Base-by-base conservation (phyloP, 2,329 filamentous ascomycete species). In the Aspergillus pseudoviridinutans region DNA sequence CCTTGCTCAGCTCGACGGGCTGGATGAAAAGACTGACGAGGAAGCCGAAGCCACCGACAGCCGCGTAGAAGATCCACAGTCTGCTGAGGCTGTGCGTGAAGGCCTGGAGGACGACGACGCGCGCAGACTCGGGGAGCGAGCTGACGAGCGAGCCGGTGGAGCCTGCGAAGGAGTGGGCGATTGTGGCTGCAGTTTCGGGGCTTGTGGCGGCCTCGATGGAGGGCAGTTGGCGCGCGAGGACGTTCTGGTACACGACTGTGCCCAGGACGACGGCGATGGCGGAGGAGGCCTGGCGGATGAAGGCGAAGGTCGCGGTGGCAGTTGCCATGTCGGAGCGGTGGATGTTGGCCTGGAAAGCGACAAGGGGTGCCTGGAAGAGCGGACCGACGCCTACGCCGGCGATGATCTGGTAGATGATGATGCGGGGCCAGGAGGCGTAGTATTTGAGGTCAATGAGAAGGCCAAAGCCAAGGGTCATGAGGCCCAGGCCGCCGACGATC, bases 381-480 rank as follows among this genome's bases (percentile, higher is more conserved):
- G 84, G 82, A 0, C 86, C 86, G 5, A 85, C 79, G 25, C 86
- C 86, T 4, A 84, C 66, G n/a, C 85, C 85, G 4, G 78, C 79
- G 32, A 88, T 75, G 50, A 88, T 72, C 69, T 87, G 84, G 65
- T 79, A 88, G 46, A 78, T 73, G 64, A 80, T 73, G 58, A 80
- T 76, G 27, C 76, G 76, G 27, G 76, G 65, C 78, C 78, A 81
- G 57, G 72, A 86, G 61, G 68, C 86, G 68, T 82, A 80, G 22
- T 76, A 73, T 24, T 78, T 76, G 3, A 84, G 70, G 47, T 83
- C 80, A 38, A 91, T 82, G 66, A 87, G 80, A 55, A 88, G 82
- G 55, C 88, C 88, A 49, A 84, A 84, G 2, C 89, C 89, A 8
- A 91, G 75, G 0, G 83, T 82, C 72, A 86, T 83, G 56, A 89